Conservation (phyloP, 148 eudicot species). For the Fagopyrum homotropicum region DNA sequence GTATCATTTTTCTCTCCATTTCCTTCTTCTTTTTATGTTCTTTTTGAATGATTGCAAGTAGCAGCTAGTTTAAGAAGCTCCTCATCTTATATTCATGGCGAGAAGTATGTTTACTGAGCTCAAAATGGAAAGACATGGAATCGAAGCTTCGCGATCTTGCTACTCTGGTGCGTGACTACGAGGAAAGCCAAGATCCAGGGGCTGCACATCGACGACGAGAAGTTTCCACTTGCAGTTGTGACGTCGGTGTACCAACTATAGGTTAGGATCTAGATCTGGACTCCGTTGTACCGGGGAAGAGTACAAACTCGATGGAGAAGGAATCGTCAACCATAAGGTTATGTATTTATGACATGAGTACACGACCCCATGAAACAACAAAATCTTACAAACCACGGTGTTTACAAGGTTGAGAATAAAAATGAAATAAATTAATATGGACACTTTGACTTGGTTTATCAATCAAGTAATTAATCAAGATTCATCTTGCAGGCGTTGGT, state of each 20-base stretch:
- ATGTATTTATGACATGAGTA: background rate
- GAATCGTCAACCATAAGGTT: background rate
- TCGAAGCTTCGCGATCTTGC: conserved; percentile 44
- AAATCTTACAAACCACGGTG: background rate
- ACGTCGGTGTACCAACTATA: too few species aligned
- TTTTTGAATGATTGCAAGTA: background rate
- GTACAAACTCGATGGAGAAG: too few species aligned
- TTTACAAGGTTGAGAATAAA: background rate
- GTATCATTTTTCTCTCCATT: background rate
- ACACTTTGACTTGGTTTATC: conserved; percentile 1
- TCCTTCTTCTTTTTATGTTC: background rate
- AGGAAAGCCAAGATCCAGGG: too few species aligned
- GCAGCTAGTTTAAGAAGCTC: background rate
- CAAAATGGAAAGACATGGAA: conserved; percentile 27
- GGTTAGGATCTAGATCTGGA: too few species aligned
- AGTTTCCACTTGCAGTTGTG: too few species aligned
- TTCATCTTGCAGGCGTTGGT: conserved; percentile 25
- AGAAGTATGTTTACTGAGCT: conserved; percentile 27
- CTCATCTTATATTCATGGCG: background rate
- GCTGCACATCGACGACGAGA: too few species aligned
- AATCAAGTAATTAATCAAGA: background rate
- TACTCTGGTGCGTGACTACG: too few species aligned
- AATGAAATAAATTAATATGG: conserved; percentile 4
- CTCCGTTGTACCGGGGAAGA: too few species aligned
- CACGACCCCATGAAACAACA: background rate